Evolutionary conservation across 2,329 filamentous ascomycete genomes (phyloP).

Genomic region (Fusarium tupiense): DNA sequence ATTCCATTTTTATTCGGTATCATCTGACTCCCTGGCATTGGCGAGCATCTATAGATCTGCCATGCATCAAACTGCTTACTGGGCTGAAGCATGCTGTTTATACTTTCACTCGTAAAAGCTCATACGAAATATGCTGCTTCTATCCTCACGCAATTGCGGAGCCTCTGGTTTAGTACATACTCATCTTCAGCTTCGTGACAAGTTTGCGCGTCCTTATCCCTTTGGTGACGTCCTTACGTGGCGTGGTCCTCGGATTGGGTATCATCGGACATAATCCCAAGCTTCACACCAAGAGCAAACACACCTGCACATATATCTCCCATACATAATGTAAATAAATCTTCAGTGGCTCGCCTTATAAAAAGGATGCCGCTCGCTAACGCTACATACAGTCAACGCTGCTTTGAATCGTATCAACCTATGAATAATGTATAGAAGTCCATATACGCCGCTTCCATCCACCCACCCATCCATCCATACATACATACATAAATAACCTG

Average conservation of each 20-base stretch:
- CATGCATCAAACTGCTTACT: neutral
- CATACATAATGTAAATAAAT: neutral
- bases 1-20: neutral
- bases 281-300: neutral
- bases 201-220: conserved; percentile 19
- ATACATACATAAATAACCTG: neutral
- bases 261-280: neutral
- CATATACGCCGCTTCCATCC: conserved; percentile 25
- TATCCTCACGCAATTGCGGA: neutral
- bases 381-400: conserved; percentile 4
- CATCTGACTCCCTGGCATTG: neutral
- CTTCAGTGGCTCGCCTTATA: neutral
- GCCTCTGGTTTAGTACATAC: neutral
- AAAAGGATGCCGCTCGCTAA: neutral
- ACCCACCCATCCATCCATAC: neutral
- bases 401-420: neutral
- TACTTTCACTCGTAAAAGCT: neutral
- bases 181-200: neutral
- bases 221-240: conserved; percentile 23
- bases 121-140: no score
- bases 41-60: neutral
- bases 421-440: conserved; percentile 19
- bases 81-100: neutral
- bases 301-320: neutral
- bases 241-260: conserved; percentile 14